Base-by-base conservation (phyloP, 345 rosid species). In the Aquilaria malaccensis region DNA sequence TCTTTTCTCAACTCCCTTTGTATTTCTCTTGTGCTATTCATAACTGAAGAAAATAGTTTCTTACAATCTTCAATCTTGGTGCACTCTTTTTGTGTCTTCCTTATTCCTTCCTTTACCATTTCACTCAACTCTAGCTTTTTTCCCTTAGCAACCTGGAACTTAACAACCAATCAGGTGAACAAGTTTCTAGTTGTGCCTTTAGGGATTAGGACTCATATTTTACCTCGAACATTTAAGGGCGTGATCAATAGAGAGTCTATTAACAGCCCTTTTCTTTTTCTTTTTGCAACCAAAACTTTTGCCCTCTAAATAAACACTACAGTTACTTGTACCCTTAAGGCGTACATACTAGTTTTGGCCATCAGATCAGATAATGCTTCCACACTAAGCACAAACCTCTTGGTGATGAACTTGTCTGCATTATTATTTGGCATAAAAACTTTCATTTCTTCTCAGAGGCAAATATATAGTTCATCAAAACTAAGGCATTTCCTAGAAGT, bases 221-320 rank as follows among this genome's bases (percentile, higher is more conserved):
- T 66, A 2, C 58, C 62, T 2, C 60, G 61, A 6, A 66, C 41
- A 15, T 70, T 66, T 9, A 30, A 15, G 10, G 78, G 15, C 11
- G 41, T 1, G 52, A 43, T 68, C 2, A 62, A 12, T 43, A 74
- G 30, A 7, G 74, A 74, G 22, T 69, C 50, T 55, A 68, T 52
- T 29, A 33, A n/a, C 0, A 13, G 10, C 10, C 71, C 58, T 30
- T 30, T 9, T 4, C 7, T 37, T 66, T 57, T 62, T 2, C 59
- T 56, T 29, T 58, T 4, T 22, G 50, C 13, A 2, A 53, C 32
- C 13, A 13, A 14, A 1, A 76, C 50, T 0, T 60, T 63, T 22
- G 70, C 69, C 63, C 60, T 79, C 74, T 74, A 67, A 2, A 64
- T 61, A 15, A 68, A 51, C 1, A 66, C 66, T 4, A 58, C 50